Percentiles rank a stretch among this genome's conserved stretches.
Conservation (phyloP, 352 stramenopile genomes). For the Globisporangium takayamanum region DNA sequence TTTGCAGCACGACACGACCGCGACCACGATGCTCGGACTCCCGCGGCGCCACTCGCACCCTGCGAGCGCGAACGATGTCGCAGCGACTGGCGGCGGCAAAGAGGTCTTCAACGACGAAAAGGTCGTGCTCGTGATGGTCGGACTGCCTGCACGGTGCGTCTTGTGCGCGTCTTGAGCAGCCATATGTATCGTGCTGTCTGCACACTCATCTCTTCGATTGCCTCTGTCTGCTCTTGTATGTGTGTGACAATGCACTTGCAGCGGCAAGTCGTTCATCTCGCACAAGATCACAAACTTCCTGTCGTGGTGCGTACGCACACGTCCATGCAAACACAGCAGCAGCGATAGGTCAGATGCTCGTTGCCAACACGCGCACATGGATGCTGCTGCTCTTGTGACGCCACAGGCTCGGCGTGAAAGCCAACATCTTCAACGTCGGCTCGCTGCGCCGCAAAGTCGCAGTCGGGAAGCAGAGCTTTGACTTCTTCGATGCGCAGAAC, state of each 20-base stretch:
- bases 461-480: conserved; percentile 39
- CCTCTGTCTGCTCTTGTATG: background rate
- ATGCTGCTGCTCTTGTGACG: too few relatives aligned
- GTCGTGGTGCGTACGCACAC: conserved; percentile 16
- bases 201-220: background rate
- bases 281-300: conserved; percentile 69
- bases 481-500: conserved; percentile 87
- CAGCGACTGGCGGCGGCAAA: conserved; percentile 8
- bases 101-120: conserved; percentile 74
- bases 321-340: background rate
- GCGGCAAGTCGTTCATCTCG: conserved; percentile 89
- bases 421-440: conserved; percentile 88
- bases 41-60: conserved; percentile 1
- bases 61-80: too few relatives aligned
- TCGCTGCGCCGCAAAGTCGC: conserved; percentile 84
- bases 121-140: conserved; percentile 89
- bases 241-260: conserved; percentile 1
- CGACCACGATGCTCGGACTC: background rate
- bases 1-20: too few relatives aligned
- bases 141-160: conserved; percentile 63
- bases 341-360: background rate
- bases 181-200: background rate
- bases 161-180: background rate
- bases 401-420: conserved; percentile 29
- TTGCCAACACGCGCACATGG: background rate